Evolutionary conservation across 768 basidiomycete genomes (phyloP), one percentile per base, ranked within the genome.

Genomic region (Agrocybe chaxingu): DNA sequence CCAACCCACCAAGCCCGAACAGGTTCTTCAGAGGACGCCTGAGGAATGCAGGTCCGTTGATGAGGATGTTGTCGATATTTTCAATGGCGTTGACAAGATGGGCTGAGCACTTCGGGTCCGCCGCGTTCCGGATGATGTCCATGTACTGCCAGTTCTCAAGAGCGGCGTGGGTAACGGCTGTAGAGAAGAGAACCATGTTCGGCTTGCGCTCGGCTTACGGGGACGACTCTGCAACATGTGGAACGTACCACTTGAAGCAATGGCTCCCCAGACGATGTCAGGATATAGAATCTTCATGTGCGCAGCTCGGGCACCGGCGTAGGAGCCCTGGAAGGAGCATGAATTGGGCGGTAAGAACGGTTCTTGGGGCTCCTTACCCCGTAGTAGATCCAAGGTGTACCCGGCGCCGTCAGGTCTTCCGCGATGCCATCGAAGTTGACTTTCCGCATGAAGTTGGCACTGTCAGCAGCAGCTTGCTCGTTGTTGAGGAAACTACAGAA

Each of bases 281-380:
- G 93, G 92, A 61, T 92, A 94, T 19, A 94, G 75, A 31, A 91
- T 70, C 48, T 80, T 82, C 87, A 96, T 92, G 60, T 96, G 91
- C 0, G 95, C 95, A 0, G 93, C 86, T 9, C 94, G 84, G 7
- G 94, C 95, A 52, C 95, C 95, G 8, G 93, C 93, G 57, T 96
- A 96, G 0, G 90, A 93, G 7, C 89, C 88, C 86, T 87, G 57
- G 4, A 36, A 54, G 9, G 41, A 32, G 33, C 10, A 18, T 16
- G 10, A 18, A 38, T 33, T 12, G 46, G 49, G 32, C 45, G 16
- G n/a, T 31, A 9, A 24, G n/a, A n/a, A 39, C 9, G 16, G 48
- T 4, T 24, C 46, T 52, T 19, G 45, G 18, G 16, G 1, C 24
- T 11, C 58, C 81, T 37, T 64, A 92, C 94, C 10, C 96, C 96